Conservation (phyloP, 2,329 filamentous ascomycete species). For the Penicillium sp. region DNA sequence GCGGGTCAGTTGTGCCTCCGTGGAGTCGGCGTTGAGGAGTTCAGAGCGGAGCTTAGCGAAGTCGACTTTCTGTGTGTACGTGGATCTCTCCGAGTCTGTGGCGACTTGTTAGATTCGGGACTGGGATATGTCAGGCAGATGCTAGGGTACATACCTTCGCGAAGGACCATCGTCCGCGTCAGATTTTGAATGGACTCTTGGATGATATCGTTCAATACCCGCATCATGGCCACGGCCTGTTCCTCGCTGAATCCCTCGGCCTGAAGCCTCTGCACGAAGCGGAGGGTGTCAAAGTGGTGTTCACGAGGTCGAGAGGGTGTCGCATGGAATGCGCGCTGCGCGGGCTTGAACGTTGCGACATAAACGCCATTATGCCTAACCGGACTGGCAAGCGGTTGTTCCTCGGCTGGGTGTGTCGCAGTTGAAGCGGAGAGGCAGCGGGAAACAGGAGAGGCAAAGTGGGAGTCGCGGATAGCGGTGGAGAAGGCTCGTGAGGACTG, state of each 20-base stretch:
- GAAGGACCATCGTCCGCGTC: conserved; percentile 94
- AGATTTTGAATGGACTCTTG: conserved; percentile 98
- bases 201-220: conserved; percentile 92
- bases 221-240: conserved; percentile 98
- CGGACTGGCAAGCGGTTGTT: conserved; percentile 32
- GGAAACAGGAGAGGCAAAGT: conserved; percentile 22
- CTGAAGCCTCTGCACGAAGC: conserved; percentile 89
- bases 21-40: conserved; percentile 86
- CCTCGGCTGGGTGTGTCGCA: conserved; percentile 17
- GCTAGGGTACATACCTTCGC: conserved; percentile 64
- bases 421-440: conserved; percentile 22
- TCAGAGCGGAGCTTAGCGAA: conserved; percentile 97
- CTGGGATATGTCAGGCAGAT: background rate
- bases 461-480: conserved; percentile 17
- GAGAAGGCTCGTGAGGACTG: conserved; percentile 20
- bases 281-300: conserved; percentile 97
- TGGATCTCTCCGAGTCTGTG: conserved; percentile 54
- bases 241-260: conserved; percentile 93
- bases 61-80: conserved; percentile 86
- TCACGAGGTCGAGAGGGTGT: conserved; percentile 66
- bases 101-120: background rate
- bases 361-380: conserved; percentile 52
- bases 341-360: conserved; percentile 46
- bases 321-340: conserved; percentile 61
- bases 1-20: conserved; percentile 84